phyloP scores from a whole-genome alignment of 148 eudicot species.

The Vaccinium myrtillus region DNA sequence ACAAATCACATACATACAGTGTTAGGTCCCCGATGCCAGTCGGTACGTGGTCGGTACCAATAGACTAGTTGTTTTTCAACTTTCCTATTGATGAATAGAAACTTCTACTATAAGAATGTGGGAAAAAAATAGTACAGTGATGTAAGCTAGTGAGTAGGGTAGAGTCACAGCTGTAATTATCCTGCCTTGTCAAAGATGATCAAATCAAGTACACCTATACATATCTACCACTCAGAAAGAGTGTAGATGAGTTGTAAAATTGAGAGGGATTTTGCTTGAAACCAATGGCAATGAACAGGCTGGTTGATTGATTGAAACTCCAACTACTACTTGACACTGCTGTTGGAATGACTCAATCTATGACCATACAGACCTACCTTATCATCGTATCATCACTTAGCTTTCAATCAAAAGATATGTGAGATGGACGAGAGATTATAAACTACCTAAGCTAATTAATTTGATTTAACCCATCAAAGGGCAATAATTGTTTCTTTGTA shows the following conservation, averaged over 20 bases:
- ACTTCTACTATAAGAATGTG: background rate
- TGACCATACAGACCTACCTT: background rate
- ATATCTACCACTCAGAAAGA: background rate
- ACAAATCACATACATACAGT: no score
- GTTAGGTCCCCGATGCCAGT: no score
- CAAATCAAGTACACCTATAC: constrained; percentile 18
- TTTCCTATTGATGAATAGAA: background rate
- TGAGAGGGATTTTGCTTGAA: background rate
- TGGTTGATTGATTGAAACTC: constrained; percentile 14
- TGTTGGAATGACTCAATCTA: constrained; percentile 9
- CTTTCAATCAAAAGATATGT: background rate
- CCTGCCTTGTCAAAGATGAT: background rate
- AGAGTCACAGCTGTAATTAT: background rate
- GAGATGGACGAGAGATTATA: background rate
- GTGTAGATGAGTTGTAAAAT: background rate
- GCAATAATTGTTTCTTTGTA: background rate
- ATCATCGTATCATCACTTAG: background rate
- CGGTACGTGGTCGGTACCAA: no score
- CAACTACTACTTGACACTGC: background rate
- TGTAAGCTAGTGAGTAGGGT: background rate
- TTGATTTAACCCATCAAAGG: background rate
- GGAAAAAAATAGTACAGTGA: background rate
- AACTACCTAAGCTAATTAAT: background rate
- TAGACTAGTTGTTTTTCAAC: no score
- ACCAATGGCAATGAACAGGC: constrained; percentile 14